Base-by-base conservation (phyloP, 306 rosid genomes). In the Acacia confusa region DNA sequence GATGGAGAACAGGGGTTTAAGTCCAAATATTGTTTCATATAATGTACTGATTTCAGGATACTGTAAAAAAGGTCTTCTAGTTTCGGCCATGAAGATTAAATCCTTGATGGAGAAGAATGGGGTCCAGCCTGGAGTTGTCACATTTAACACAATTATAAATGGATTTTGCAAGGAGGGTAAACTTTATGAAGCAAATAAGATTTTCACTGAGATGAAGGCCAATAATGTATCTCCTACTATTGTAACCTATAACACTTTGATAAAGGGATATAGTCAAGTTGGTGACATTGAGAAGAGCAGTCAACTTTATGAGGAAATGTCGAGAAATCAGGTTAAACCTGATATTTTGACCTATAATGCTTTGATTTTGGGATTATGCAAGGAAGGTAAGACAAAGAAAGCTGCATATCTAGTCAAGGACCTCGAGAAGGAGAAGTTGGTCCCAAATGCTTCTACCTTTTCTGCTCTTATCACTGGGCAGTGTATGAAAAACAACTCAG, bases 351-450 rank as follows among this genome's bases (percentile, higher is more conserved):
- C 95, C 50, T 91, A 89, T 78, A 95, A 92, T 81, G 92, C 92
- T 11, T 86, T 91, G 92, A 92, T 92, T 83, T 84, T 90, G 85
- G 98, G 97, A 63, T 78, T 89, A n/a, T 95, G 97, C 81, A 95
- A 88, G 85, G 89, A 86, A 69, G 99, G 97, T 38, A 92, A 90
- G 81, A 92, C 99, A 30, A 89, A 86, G 86, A 95, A 93, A 55
- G 96, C 97, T 71, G 97, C 93, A 17, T 83, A 72, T 85, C 63
- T 93, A 74, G 88, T 95, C 75, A 89, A 82, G 81, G 92, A 92
- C 76, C 90, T 92, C 73, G 93, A 92, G 41, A 77, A 81, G 82
- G 82, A 87, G 84, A 90, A 86, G 52, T 82, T 92, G 80, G 87
- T 87, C 8, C 94, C 95, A 12, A 92, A 90, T 79, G 86, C 92